Evolutionary conservation across 768 basidiomycete species (phyloP), one percentile per base, ranked within the genome.

Genomic region (Hysterangium stoloniferum): DNA sequence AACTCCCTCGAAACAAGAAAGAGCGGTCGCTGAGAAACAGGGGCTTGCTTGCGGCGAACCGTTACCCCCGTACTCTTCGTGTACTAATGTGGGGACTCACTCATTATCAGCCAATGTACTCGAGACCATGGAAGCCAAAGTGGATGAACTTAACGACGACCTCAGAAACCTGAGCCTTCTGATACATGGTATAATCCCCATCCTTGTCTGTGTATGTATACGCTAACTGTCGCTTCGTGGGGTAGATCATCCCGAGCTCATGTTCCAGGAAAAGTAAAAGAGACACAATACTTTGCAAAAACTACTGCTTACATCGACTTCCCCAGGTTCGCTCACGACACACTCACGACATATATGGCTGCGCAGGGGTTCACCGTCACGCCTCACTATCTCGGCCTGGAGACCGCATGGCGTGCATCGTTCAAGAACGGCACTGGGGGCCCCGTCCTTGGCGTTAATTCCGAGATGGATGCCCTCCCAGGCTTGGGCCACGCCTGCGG

Each of bases 341-440:
- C 69, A 2, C 73, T 86, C 20, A 84, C 86, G 0, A 61, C 66
- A 0, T 88, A 86, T 61, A 78, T 90, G 74, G 69, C 66, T 37
- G 71, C 71, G 38, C 78, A 80, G 25, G 85, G 82, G 0, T 89
- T 84, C 61, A 64, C 72, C 13, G 82, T 87, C 12, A 74, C 73
- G 34, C 72, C 66, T 45, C 75, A 85, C 40, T 75, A 80, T 57
- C 72, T 74, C 44, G 60, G 58, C 15, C 68, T 90, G 22, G 71
- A 77, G 15, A 91, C 87, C 0, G 87, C 85, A 4, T 89, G 87
- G 87, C 67, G 72, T 19, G 88, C 88, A 0, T 75, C 72, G 1
- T 89, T 77, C 57, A 67, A 73, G 13, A 72, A 81, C 56, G 82
- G 84, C 9, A 62, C 68, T 27, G 86, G 84, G 8, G 86, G 85